Evolutionary conservation across 163 green algal species (phyloP).

Genomic region (Chloromonas sp.): DNA sequence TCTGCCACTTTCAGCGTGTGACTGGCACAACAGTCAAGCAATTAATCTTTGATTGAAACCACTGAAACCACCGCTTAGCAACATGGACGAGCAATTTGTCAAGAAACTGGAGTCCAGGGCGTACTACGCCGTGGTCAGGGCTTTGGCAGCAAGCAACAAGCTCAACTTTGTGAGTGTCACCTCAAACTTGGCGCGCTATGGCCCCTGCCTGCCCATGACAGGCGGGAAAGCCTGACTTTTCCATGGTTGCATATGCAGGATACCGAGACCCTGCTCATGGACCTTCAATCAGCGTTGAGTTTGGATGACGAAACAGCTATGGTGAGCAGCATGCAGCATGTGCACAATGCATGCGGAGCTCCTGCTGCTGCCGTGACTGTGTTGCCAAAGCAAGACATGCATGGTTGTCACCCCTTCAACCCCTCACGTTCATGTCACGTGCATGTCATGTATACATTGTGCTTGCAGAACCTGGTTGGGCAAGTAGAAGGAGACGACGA

Average conservation of each 20-base stretch:
- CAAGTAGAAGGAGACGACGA: neutral
- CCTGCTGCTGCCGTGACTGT: neutral
- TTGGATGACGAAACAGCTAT: conserved; percentile 2
- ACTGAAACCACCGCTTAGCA: neutral
- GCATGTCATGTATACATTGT: neutral
- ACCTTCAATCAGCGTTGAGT: conserved; percentile 3
- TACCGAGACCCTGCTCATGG: neutral
- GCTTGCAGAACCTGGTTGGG: neutral
- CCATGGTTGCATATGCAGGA: neutral
- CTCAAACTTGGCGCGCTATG: neutral
- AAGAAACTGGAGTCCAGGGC: neutral
- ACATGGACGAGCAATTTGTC: neutral
- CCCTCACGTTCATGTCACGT: neutral
- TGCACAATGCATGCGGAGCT: neutral
- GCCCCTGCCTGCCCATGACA: neutral
- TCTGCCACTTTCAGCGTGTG: no score
- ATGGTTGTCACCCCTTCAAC: no score
- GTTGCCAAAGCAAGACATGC: neutral
- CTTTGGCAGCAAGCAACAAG: conserved; percentile 4
- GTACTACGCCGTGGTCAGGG: conserved; percentile 1
- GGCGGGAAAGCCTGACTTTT: neutral
- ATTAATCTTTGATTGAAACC: no score
- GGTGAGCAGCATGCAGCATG: conserved; percentile 2
- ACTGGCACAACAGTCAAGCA: no score
- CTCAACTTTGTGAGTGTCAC: conserved; percentile 3